These are phyloP conservation scores for Botrytis squamosa DNA, from an alignment of 2,329 filamentous ascomycete genomes.

Conservation along the genomic window DNA sequence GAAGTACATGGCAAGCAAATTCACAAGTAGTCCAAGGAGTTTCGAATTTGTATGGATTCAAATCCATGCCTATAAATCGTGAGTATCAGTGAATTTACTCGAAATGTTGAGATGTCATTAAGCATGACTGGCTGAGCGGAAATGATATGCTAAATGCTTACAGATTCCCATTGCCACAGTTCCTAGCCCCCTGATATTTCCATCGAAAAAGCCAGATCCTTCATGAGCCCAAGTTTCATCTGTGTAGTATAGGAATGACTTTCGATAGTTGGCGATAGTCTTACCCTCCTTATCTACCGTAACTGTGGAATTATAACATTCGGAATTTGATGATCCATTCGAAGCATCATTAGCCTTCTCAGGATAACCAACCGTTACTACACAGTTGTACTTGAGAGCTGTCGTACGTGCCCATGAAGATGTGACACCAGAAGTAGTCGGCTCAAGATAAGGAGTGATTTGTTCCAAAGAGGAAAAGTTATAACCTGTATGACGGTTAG, in stretches of 20 bases:
- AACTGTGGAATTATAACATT: constrained; percentile 57
- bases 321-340: constrained; percentile 50
- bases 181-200: constrained; percentile 49
- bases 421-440: constrained; percentile 61
- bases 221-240: constrained; percentile 63
- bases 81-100: background rate
- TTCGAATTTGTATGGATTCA: constrained; percentile 57
- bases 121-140: constrained; percentile 17
- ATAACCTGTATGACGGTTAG: constrained; percentile 50
- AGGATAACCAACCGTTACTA: constrained; percentile 71
- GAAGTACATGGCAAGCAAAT: constrained; percentile 53
- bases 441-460: constrained; percentile 69
- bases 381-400: constrained; percentile 65
- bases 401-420: constrained; percentile 69
- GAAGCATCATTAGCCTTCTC: constrained; percentile 58
- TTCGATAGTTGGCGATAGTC: constrained; percentile 60
- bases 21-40: constrained; percentile 51
- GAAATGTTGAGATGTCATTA: background rate
- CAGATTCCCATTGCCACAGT: constrained; percentile 59
- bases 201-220: constrained; percentile 52
- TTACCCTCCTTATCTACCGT: constrained; percentile 59
- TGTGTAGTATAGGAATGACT: constrained; percentile 57
- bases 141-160: constrained; percentile 39
- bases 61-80: constrained; percentile 50
- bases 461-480: constrained; percentile 70